Percentiles rank a stretch among this genome's conserved stretches.
Evolutionary conservation across 768 basidiomycete species (phyloP).

Genomic region (Cyclocybe cylindracea): DNA sequence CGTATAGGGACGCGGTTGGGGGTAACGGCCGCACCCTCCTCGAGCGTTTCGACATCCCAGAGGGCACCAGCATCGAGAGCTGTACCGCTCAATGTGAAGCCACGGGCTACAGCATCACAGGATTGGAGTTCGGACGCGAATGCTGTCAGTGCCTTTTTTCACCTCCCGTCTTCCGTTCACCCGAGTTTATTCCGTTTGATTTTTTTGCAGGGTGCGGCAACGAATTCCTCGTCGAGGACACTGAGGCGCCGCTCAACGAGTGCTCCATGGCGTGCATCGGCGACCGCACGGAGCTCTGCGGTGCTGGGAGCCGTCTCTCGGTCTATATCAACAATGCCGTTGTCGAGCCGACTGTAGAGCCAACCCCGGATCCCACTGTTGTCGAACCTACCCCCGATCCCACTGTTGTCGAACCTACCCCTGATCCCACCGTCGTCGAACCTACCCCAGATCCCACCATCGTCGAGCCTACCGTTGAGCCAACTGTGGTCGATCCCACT

Average conservation of each 20-base stretch:
- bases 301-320: constrained; percentile 12
- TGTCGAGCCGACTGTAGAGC: no score
- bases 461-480: no score
- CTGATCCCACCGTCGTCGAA: no score
- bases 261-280: constrained; percentile 15
- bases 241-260: constrained; percentile 9
- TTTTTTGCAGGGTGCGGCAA: constrained; percentile 15
- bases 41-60: constrained; percentile 9
- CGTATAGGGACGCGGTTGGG: constrained; percentile 10
- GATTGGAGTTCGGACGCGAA: constrained; percentile 20
- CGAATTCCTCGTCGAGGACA: constrained; percentile 9
- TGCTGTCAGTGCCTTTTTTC: constrained; percentile 13
- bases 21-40: constrained; percentile 11
- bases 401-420: no score
- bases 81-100: constrained; percentile 14
- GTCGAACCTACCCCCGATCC: no score
- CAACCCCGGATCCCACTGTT: no score
- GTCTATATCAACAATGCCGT: constrained; percentile 3
- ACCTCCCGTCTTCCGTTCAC: neutral
- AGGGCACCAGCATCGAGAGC: constrained; percentile 12
- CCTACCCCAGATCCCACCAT: no score
- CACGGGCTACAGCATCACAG: constrained; percentile 14
- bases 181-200: neutral
- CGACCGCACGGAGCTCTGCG: constrained; percentile 17
- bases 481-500: no score